phyloP scores from a whole-genome alignment of 805 yeast genomes.

The Saccharomycopsis synnaedendra region DNA sequence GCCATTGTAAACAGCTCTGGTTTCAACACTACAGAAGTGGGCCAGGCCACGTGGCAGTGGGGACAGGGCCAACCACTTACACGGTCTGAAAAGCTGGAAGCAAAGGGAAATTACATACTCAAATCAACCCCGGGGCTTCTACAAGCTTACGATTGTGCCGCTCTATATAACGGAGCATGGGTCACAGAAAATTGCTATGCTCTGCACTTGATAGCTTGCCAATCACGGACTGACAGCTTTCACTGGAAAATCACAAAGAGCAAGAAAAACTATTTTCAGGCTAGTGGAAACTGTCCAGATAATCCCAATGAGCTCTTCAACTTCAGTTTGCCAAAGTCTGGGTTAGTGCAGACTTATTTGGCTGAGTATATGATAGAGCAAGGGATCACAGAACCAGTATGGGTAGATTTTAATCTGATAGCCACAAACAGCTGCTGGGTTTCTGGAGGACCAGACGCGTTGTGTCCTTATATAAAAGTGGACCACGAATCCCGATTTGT shows the following conservation, averaged over 20 bases:
- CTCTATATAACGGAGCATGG: conserved; percentile 37
- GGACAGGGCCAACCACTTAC: conserved; percentile 4
- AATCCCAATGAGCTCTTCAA: conserved; percentile 25
- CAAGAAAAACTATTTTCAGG: conserved; percentile 32
- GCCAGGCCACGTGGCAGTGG: conserved; percentile 12
- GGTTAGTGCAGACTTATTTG: conserved; percentile 32
- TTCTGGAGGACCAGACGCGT: conserved; percentile 63
- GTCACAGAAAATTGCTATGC: conserved; percentile 54
- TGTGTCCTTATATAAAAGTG: conserved; percentile 64
- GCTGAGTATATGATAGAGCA: conserved; percentile 16
- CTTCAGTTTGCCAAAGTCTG: conserved; percentile 39
- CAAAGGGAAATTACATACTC: background rate
- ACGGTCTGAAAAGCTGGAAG: too few species aligned
- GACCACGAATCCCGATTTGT: conserved; percentile 46
- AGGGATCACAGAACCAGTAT: conserved; percentile 30
- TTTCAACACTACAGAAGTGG: background rate
- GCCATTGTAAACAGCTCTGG: background rate
- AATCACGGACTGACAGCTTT: conserved; percentile 24
- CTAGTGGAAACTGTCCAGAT: conserved; percentile 25
- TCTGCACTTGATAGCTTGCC: conserved; percentile 44
- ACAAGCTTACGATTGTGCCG: conserved; percentile 14
- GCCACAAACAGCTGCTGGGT: conserved; percentile 75
- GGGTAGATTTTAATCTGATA: conserved; percentile 80
- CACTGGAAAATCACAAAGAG: conserved; percentile 31
- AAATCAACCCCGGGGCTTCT: background rate